A percentile compares a stretch with the other conserved stretches of the same genome.
These are phyloP conservation scores for Dipteronia dyeriana DNA, from an alignment of 345 rosid genomes.

Conservation along the genomic window DNA sequence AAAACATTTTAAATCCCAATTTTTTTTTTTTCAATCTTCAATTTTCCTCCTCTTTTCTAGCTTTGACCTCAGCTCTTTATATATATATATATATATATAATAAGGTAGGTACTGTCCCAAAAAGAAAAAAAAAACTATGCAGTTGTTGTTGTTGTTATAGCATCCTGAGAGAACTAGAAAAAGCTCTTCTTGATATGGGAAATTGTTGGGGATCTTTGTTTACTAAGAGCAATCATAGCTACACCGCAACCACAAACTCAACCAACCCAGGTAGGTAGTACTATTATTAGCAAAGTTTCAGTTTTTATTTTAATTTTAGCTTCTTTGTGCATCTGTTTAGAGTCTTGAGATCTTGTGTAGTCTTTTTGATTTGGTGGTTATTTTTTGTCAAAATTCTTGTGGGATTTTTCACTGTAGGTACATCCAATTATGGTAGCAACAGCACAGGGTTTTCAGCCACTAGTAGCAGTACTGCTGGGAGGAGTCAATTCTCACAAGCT, in stretches of 20 bases:
- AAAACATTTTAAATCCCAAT: background rate
- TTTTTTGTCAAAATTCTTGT: background rate
- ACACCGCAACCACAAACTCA: constrained; percentile 6
- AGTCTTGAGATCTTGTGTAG: background rate
- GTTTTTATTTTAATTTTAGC: background rate
- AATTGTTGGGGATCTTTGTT: constrained; percentile 36
- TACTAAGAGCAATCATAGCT: background rate
- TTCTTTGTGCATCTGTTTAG: background rate
- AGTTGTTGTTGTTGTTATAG: background rate
- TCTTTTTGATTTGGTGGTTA: background rate
- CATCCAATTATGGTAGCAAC: constrained; percentile 33
- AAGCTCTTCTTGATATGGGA: constrained; percentile 36
- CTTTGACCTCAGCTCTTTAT: background rate
- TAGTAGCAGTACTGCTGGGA: constrained; percentile 33
- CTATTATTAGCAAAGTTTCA: background rate
- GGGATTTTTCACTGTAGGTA: constrained; percentile 9
- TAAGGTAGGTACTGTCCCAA: background rate
- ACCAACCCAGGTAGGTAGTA: constrained; percentile 29
- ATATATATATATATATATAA: too few species aligned
- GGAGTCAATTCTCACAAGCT: constrained; percentile 47
- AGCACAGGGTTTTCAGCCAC: constrained; percentile 37
- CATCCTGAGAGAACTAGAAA: background rate
- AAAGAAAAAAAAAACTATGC: background rate
- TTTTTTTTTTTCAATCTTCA: background rate
- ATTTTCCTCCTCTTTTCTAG: background rate